Conservation (phyloP, 345 rosid genomes). For the Diplotaxis tenuifolia region DNA sequence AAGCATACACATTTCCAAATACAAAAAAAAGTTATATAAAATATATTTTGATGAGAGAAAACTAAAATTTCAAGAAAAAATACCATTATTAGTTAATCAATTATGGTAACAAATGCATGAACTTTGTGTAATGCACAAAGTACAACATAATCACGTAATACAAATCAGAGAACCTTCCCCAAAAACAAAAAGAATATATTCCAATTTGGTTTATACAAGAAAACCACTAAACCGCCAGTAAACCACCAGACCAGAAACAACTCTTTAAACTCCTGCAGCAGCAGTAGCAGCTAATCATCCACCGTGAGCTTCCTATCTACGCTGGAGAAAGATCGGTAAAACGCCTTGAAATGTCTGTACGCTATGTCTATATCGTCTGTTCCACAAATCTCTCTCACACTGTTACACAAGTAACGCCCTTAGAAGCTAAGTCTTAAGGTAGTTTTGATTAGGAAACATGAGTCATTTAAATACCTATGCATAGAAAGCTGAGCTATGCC, state of each 20-base stretch:
- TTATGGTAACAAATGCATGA: background rate
- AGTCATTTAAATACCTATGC: constrained; percentile 65
- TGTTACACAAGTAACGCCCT: constrained; percentile 34
- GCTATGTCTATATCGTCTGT: constrained; percentile 80
- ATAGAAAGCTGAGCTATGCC: constrained; percentile 96
- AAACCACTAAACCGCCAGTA: constrained; percentile 1
- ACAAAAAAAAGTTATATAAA: background rate
- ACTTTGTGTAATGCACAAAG: background rate
- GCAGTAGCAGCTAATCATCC: constrained; percentile 39
- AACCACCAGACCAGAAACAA: background rate
- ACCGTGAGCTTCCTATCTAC: constrained; percentile 63
- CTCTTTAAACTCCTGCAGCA: background rate
- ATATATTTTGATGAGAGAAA: background rate
- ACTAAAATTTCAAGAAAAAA: no score
- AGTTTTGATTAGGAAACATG: background rate
- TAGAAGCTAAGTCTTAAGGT: background rate
- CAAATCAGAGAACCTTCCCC: background rate
- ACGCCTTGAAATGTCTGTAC: constrained; percentile 90
- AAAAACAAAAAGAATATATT: background rate
- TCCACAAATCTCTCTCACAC: constrained; percentile 87
- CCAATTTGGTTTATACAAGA: background rate
- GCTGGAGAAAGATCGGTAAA: constrained; percentile 65
- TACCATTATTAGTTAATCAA: no score
- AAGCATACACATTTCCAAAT: background rate
- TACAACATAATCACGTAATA: background rate